Percentiles rank a stretch among this genome's conserved stretches.
phyloP scores from a whole-genome alignment of 2,329 filamentous ascomycete species.

The Fusarium sp. region DNA sequence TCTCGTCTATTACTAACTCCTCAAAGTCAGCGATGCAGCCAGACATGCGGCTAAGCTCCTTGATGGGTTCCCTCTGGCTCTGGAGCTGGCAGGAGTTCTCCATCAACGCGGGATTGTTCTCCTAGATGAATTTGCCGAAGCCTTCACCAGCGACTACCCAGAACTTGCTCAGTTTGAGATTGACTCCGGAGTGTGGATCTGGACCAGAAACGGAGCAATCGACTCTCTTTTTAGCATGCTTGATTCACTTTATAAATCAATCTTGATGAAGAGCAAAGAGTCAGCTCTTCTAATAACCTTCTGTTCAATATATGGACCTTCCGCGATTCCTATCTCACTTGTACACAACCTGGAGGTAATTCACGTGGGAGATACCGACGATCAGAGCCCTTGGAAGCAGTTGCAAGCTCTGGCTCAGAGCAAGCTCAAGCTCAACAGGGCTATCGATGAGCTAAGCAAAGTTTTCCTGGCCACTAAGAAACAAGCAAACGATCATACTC shows the following conservation, averaged over 20 bases:
- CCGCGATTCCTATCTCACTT: not conserved
- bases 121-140: not conserved
- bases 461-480: not conserved
- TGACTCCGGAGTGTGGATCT: not conserved
- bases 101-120: not conserved
- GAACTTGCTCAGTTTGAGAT: not conserved
- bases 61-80: not conserved
- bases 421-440: not conserved
- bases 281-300: not conserved
- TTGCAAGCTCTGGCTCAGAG: not conserved
- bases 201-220: not conserved
- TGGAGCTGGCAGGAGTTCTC: not conserved
- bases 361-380: not conserved
- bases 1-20: not conserved
- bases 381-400: not conserved
- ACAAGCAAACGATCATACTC: not conserved
- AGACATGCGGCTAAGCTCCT: not conserved
- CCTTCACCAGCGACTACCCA: not conserved
- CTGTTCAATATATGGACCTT: not conserved
- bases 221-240: not conserved
- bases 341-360: not conserved
- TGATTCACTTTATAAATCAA: not conserved
- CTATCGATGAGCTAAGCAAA: not conserved
- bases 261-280: accelerated
- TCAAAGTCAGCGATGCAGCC: not conserved